Conservation (phyloP, 2,329 filamentous ascomycete genomes). For the Talaromyces funiculosus region DNA sequence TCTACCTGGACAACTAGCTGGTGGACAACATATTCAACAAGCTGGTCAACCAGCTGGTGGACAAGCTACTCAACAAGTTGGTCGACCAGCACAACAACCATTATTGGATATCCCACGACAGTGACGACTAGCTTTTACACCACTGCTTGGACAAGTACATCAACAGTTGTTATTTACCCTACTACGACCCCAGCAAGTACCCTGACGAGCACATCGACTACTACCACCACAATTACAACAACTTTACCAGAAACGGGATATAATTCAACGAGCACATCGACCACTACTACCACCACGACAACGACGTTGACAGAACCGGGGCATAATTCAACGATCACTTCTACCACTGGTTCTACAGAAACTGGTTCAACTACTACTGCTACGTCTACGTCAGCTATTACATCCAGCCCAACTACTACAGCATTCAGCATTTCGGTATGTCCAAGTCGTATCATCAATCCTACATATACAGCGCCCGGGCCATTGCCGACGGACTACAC, state of each 20-base stretch:
- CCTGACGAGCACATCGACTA: neutral
- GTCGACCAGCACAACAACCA: neutral
- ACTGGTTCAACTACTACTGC: neutral
- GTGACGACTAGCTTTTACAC: neutral
- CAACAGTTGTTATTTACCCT: neutral
- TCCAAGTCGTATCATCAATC: conserved; percentile 24
- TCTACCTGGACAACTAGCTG: neutral
- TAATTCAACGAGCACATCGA: no score
- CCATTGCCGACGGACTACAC: conserved; percentile 28
- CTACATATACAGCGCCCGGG: conserved; percentile 23
- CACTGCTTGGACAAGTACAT: neutral
- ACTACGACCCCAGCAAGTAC: neutral
- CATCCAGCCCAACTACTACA: neutral
- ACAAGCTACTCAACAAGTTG: neutral
- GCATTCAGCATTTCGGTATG: conserved; percentile 21
- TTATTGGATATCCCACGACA: neutral
- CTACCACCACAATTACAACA: neutral
- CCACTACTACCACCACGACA: no score
- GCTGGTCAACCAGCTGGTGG: neutral
- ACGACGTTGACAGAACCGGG: no score
- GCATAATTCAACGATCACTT: no score
- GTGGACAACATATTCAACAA: neutral
- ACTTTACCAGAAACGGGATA: neutral
- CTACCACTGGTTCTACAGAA: neutral
- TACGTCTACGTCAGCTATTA: neutral